These are phyloP conservation scores for Neopestalotiopsis sp. DNA, from an alignment of 2,329 filamentous ascomycete genomes.

Conservation along the genomic window DNA sequence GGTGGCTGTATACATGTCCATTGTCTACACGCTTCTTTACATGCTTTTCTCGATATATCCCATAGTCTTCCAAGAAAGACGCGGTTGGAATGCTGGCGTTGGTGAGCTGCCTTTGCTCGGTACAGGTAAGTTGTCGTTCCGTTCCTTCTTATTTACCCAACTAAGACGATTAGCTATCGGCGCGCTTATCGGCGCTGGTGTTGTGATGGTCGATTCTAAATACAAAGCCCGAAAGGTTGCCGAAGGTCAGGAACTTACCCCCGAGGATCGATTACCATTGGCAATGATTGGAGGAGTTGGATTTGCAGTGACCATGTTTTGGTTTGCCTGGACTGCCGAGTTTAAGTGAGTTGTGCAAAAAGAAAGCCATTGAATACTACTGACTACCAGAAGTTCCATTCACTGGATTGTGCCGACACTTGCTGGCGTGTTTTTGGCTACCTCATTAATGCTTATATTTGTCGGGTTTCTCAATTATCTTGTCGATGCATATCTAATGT, in stretches of 20 bases:
- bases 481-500: conserved; percentile 58
- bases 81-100: conserved; percentile 59
- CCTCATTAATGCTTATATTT: conserved; percentile 49
- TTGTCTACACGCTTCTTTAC: conserved; percentile 58
- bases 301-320: conserved; percentile 27
- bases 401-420: conserved; percentile 35
- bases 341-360: conserved; percentile 45
- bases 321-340: conserved; percentile 43
- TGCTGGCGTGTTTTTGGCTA: conserved; percentile 13
- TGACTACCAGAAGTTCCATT: conserved; percentile 16
- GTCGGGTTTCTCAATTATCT: conserved; percentile 60
- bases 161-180: conserved; percentile 42
- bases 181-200: conserved; percentile 46
- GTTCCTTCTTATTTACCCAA: not conserved
- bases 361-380: not conserved
- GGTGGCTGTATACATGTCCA: conserved; percentile 55
- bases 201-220: conserved; percentile 46
- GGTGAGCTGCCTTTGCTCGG: conserved; percentile 57
- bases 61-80: conserved; percentile 56
- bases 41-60: conserved; percentile 65
- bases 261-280: conserved; percentile 62
- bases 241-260: conserved; percentile 41
- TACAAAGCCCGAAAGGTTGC: conserved; percentile 43
- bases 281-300: conserved; percentile 54
- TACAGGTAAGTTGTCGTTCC: conserved; percentile 31